A percentile compares a stretch with the other conserved stretches of the same genome.
phyloP scores from a whole-genome alignment of 768 basidiomycete species.

The Russula emetica region DNA sequence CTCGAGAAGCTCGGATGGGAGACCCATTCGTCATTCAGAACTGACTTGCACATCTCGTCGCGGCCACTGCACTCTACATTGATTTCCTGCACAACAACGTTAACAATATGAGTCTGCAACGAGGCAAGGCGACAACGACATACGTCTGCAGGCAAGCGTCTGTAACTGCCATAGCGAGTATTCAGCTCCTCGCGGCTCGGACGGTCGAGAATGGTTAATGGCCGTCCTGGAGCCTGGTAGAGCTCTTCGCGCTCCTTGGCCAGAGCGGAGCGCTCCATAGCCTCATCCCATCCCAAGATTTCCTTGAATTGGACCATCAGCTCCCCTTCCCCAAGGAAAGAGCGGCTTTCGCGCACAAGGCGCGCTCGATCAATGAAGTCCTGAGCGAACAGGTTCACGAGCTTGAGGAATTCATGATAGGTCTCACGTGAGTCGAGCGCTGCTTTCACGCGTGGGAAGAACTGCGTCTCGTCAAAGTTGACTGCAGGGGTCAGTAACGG shows the following conservation, averaged over 20 bases:
- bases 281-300: slow-evolving; percentile 85
- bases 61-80: slow-evolving; percentile 89
- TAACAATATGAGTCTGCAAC: slow-evolving; percentile 12
- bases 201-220: slow-evolving; percentile 32
- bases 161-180: slow-evolving; percentile 83
- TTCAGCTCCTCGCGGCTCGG: slow-evolving; percentile 64
- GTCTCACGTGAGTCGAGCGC: slow-evolving; percentile 67
- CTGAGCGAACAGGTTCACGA: slow-evolving; percentile 92
- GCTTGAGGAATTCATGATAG: slow-evolving; percentile 92
- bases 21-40: slow-evolving; percentile 98
- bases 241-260: slow-evolving; percentile 34
- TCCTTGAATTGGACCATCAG: slow-evolving; percentile 77
- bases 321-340: slow-evolving; percentile 72
- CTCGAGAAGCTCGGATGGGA: slow-evolving; percentile 94
- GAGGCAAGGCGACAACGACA: slow-evolving; percentile 35
- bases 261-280: slow-evolving; percentile 40
- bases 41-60: slow-evolving; percentile 94
- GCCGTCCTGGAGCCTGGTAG: slow-evolving; percentile 27
- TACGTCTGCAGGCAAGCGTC: slow-evolving; percentile 75
- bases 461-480: slow-evolving; percentile 59
- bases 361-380: slow-evolving; percentile 86
- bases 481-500: slow-evolving; percentile 28
- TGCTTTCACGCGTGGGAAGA: slow-evolving; percentile 88
- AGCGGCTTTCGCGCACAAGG: slow-evolving; percentile 73
- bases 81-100: slow-evolving; percentile 54